Evolutionary conservation across 768 basidiomycete genomes (phyloP).

Genomic region (Suillus brevipes): DNA sequence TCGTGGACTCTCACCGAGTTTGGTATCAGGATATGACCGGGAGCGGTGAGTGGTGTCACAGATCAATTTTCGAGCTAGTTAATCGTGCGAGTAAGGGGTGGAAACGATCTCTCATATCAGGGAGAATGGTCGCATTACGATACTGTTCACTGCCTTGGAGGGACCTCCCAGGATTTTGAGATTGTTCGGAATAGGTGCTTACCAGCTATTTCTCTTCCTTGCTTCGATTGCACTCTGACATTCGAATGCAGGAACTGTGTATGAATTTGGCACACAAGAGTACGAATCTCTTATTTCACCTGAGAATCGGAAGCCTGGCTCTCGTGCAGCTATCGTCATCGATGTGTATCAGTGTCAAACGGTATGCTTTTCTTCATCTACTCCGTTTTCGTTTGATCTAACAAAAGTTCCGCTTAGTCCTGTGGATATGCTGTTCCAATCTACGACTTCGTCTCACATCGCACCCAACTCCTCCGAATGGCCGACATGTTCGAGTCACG

Average conservation of each 20-base stretch:
- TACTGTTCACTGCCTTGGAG: conserved; percentile 63
- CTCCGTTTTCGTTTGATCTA: not conserved
- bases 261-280: conserved; percentile 64
- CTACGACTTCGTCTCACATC: conserved; percentile 58
- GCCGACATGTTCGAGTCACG: conserved; percentile 41
- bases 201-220: not conserved
- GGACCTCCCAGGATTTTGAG: conserved; percentile 60
- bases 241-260: conserved; percentile 46
- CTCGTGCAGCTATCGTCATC: conserved; percentile 59
- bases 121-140: conserved; percentile 64
- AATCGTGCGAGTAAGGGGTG: conserved; percentile 36
- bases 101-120: conserved; percentile 63
- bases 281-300: conserved; percentile 55
- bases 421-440: conserved; percentile 68
- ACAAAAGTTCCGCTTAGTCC: conserved; percentile 42
- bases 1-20: conserved; percentile 52
- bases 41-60: conserved; percentile 43
- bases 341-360: conserved; percentile 59
- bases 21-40: conserved; percentile 79
- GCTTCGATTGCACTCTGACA: not conserved
- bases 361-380: conserved; percentile 22
- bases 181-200: conserved; percentile 56
- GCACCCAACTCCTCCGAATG: conserved; percentile 48
- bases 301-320: conserved; percentile 52
- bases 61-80: not conserved